Base-by-base conservation (phyloP, 441 rosid species). In the Cnidoscolus chayamansa region DNA sequence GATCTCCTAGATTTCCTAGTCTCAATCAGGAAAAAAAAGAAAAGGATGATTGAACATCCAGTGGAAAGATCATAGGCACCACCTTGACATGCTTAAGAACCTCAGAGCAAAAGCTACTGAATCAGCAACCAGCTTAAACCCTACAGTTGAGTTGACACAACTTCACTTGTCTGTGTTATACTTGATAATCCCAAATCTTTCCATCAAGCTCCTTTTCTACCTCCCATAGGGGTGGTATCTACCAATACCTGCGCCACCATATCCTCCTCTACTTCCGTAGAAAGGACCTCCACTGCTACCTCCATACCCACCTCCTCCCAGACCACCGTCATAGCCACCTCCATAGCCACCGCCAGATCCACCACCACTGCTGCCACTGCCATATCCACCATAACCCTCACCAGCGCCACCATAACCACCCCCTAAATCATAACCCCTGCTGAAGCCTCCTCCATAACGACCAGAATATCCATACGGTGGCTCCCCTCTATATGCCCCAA, bases 181-280 rank as follows among this genome's bases (percentile, higher is more conserved):
- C 48, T 70, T 20, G 15, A 30, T 17, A 35, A 10, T 65, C 54
- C 59, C 56, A 47, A 65, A 57, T 5, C 5, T 43, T 50, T 19
- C 20, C 40, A 10, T 55, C 40, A 4, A 31, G 40, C 19, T 50
- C 65, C 55, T 71, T 81, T 71, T 81, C 82, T 92, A 94, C 84
- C 97, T 89, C 73, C 90, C 90, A 20, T 94, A 94, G 1, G 98
- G 98, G 75, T 94, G 98, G 67, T 94, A 94, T 61, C 99, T 82
- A 60, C 91, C 85, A 12, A 84, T 84, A 9, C 94, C 91, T 0
- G 88, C 79, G 78, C 94, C 88, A 19, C 93, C 86, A 54, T 89
- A 91, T n/a, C 92, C 96, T 1, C 89, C 88, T 83, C 90, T 83
- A 63, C 85, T 86, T 68, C 94, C 91, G 37, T 81, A 65, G 60